Conservation (phyloP, 768 basidiomycete species). For the Lyophyllum atratum region DNA sequence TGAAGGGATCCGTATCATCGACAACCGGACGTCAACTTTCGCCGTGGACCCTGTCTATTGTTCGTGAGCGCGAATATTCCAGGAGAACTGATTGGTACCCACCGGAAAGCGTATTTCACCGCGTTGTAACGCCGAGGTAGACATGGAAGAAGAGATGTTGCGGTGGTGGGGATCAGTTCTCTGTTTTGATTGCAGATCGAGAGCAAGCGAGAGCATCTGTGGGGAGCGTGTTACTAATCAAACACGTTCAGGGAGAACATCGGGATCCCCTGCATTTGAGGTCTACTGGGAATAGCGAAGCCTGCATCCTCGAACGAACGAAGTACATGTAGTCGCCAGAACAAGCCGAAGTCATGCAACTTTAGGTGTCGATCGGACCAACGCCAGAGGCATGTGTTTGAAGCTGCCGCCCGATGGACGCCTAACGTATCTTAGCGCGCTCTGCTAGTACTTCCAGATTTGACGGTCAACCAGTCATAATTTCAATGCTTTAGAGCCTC, state of each 20-base stretch:
- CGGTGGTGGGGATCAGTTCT: too few relatives aligned
- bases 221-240: too few relatives aligned
- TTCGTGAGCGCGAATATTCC: not conserved
- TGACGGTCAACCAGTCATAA: not conserved
- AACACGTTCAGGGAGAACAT: too few relatives aligned
- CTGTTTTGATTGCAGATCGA: too few relatives aligned
- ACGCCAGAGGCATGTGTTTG: not conserved
- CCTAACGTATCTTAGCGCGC: not conserved
- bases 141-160: too few relatives aligned
- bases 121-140: too few relatives aligned
- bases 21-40: not conserved
- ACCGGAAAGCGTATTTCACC: too few relatives aligned
- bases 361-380: not conserved
- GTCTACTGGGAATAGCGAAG: too few relatives aligned
- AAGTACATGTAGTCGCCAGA: not conserved
- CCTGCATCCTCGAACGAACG: too few relatives aligned
- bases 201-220: too few relatives aligned
- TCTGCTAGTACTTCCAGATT: not conserved
- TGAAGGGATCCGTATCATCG: too few relatives aligned
- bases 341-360: not conserved
- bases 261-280: too few relatives aligned
- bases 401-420: not conserved
- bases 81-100: not conserved
- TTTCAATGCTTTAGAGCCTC: not conserved
- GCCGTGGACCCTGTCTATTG: not conserved